Conservation (phyloP, 2,329 filamentous ascomycete genomes). For the Podosphaera leucotricha region DNA sequence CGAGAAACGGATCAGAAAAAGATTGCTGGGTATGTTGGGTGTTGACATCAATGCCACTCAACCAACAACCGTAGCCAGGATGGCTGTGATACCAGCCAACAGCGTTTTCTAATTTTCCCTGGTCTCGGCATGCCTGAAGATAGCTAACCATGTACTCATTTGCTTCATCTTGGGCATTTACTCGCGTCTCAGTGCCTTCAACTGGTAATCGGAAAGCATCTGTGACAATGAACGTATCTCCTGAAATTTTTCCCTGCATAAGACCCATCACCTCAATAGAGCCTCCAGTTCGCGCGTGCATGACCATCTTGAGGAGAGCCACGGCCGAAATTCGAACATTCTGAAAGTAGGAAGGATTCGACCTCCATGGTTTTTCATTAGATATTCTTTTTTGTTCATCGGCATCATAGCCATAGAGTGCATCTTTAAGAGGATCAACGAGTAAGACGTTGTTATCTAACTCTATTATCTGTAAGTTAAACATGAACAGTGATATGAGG, state of each 20-base stretch:
- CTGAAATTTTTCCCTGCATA: constrained; percentile 85
- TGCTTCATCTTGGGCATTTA: constrained; percentile 86
- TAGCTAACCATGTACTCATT: constrained; percentile 95
- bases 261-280: constrained; percentile 89
- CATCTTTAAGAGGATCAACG: constrained; percentile 68
- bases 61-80: constrained; percentile 94
- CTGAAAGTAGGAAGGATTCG: constrained; percentile 73
- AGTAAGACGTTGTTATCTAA: constrained; percentile 68
- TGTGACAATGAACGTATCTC: constrained; percentile 71
- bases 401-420: constrained; percentile 65
- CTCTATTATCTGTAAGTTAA: constrained; percentile 30
- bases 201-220: constrained; percentile 87
- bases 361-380: constrained; percentile 47
- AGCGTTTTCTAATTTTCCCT: constrained; percentile 64
- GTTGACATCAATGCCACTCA: constrained; percentile 81
- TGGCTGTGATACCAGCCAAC: constrained; percentile 98
- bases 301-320: constrained; percentile 94
- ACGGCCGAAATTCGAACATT: constrained; percentile 81
- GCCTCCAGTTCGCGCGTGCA: constrained; percentile 92
- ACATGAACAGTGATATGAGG: constrained; percentile 2
- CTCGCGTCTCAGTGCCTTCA: constrained; percentile 92
- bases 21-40: constrained; percentile 72
- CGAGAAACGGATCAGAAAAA: constrained; percentile 76
- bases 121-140: constrained; percentile 50
- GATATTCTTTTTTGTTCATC: constrained; percentile 42